phyloP scores from a whole-genome alignment of 306 rosid species.

The Carpinus fangiana region DNA sequence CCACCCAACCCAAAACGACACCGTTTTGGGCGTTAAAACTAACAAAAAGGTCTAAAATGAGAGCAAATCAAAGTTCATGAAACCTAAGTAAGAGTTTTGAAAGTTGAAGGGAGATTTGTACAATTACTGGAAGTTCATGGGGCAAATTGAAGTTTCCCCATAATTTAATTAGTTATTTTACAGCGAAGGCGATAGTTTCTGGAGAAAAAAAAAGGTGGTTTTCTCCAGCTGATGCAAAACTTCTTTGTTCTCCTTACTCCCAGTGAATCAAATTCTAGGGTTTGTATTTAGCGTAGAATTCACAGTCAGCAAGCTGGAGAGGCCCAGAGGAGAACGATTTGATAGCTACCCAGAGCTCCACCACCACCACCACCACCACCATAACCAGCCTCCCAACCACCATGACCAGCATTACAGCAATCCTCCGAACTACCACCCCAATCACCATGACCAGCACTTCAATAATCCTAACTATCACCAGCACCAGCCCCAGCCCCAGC shows the following conservation, averaged over 20 bases:
- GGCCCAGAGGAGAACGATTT: slow-evolving; percentile 26
- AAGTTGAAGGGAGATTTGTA: no score
- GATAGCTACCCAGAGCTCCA: slow-evolving; percentile 19
- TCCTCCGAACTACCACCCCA: slow-evolving; percentile 14
- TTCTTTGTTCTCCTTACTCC: background rate
- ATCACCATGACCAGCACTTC: slow-evolving; percentile 32
- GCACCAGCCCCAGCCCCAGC: slow-evolving; percentile 11
- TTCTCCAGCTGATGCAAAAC: background rate
- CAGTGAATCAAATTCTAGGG: background rate
- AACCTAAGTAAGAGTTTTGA: no score
- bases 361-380: slow-evolving; percentile 23
- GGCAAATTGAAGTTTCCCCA: no score
- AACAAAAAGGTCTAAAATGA: no score
- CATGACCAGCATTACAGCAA: slow-evolving; percentile 31
- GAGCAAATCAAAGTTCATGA: no score
- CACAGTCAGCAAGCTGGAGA: slow-evolving; percentile 34
- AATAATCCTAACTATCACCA: slow-evolving; percentile 17
- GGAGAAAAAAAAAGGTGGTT: background rate
- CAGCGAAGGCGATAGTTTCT: no score
- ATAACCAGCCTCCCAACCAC: slow-evolving; percentile 25
- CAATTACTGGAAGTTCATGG: no score
- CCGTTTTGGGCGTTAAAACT: no score
- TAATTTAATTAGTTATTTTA: no score
- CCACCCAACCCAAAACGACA: no score
- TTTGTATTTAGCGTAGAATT: slow-evolving; percentile 7